Conservation (phyloP, 257 asterid species). For the Fraxinus cuspidata region DNA sequence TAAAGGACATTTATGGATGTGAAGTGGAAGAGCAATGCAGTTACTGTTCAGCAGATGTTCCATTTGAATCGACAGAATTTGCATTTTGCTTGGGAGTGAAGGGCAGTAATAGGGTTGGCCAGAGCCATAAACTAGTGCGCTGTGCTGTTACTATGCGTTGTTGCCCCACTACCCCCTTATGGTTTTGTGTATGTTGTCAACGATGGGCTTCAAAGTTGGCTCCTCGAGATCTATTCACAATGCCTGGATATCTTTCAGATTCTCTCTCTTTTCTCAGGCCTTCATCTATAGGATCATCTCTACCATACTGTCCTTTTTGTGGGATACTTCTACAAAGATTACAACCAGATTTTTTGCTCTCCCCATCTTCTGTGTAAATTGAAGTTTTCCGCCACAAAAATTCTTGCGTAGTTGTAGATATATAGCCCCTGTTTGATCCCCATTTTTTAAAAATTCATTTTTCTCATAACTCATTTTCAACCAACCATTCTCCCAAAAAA, state of each 20-base stretch:
- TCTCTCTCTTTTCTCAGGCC: slow-evolving; percentile 34
- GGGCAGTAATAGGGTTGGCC: slow-evolving; percentile 31
- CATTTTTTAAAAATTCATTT: no score
- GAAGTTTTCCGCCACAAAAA: not conserved
- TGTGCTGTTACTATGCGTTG: slow-evolving; percentile 15
- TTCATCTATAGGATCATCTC: slow-evolving; percentile 30
- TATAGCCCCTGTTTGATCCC: no score
- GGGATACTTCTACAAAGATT: slow-evolving; percentile 78
- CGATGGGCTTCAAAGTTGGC: slow-evolving; percentile 54
- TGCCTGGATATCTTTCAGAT: slow-evolving; percentile 58
- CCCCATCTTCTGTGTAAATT: slow-evolving; percentile 65
- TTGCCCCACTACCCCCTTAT: slow-evolving; percentile 63
- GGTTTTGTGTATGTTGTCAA: slow-evolving; percentile 81
- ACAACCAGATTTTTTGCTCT: slow-evolving; percentile 69
- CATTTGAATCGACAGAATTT: slow-evolving; percentile 68
- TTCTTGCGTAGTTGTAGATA: not conserved
- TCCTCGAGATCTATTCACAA: slow-evolving; percentile 49
- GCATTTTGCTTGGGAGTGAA: slow-evolving; percentile 63
- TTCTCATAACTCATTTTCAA: no score
- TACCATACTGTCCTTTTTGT: slow-evolving; percentile 81
- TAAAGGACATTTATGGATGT: slow-evolving; percentile 28
- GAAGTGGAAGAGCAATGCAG: slow-evolving; percentile 60
- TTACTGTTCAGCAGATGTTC: slow-evolving; percentile 72
- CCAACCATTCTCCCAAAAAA: no score
- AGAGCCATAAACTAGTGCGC: slow-evolving; percentile 51